Base-by-base conservation (phyloP, 2,329 filamentous ascomycete species). In the Apiospora aurea region DNA sequence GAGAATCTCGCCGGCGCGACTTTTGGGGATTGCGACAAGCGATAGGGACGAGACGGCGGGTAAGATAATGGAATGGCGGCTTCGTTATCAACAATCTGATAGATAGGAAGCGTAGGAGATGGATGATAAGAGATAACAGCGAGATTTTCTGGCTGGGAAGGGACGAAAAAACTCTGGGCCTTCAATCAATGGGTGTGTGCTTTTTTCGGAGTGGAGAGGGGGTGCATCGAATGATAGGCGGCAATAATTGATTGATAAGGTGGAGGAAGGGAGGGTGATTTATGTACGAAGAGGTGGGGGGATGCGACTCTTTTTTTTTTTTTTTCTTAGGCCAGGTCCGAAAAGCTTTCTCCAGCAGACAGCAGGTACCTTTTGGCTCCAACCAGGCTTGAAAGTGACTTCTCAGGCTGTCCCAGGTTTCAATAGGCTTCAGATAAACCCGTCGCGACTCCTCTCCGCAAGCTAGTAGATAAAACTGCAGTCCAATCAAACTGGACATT, bases 21-120 rank as follows among this genome's bases (percentile, higher is more conserved):
- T 64, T 41, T 38, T 38, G 34, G 57, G 57, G 21, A 38, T 41
- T 64, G 57, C 57, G 57, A 64, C 57, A 41, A 64, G 57, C 21
- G 57, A 64, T 64, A 64, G 57, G 57, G 57, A 64, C 13, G 34
- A 41, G 57, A 64, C 51, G 57, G 57, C 57, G 57, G 57, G 21
- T 21, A 41, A 64, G 57, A 64, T 64, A 64, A 64, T 64, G 57
- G 57, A 64, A 64, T 64, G 57, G 57, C 29, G 57, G 57, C 57
- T 64, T 64, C 57, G 57, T 64, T 64, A 64, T 64, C 57, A 64
- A 64, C 57, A 64, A 64, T 64, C 57, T 64, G 57, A 64, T 64
- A 64, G 57, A 64, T 64, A 64, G 57, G 57, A 64, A 64, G 34
- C 57, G 57, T 64, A 34, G 29, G 57, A 41, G 57, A 64, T 64